These are phyloP conservation scores for Sapria himalayana DNA, from an alignment of 345 rosid species.

Conservation along the genomic window DNA sequence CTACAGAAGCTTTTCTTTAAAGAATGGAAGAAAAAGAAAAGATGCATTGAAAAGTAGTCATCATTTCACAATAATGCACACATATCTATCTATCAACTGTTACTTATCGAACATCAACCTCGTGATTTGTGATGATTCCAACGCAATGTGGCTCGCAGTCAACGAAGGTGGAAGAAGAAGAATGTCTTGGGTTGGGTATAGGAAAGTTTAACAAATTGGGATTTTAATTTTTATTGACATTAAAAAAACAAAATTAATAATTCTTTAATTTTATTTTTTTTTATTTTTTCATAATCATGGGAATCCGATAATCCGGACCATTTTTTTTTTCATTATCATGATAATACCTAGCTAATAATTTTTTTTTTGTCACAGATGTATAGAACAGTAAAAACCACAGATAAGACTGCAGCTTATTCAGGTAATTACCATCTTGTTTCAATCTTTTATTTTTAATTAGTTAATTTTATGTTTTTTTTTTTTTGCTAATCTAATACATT, in stretches of 20 bases:
- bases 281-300: background rate
- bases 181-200: background rate
- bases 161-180: background rate
- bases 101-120: constrained; percentile 47
- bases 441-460: constrained; percentile 6
- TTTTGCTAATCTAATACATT: no score
- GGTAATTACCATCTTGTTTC: constrained; percentile 28
- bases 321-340: background rate
- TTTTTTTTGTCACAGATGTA: constrained; percentile 37
- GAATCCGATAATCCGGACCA: no score
- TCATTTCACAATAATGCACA: constrained; percentile 58
- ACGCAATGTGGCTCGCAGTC: constrained; percentile 17
- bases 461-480: constrained; percentile 1
- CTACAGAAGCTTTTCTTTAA: no score
- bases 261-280: constrained; percentile 1
- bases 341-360: constrained; percentile 6
- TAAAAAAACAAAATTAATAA: no score
- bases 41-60: constrained; percentile 43
- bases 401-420: constrained; percentile 64
- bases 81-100: no score
- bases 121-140: constrained; percentile 31
- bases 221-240: no score
- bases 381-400: constrained; percentile 80
- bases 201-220: no score
- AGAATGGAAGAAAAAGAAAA: no score